Evolutionary conservation across 345 rosid genomes (phyloP).

Genomic region (Excoecaria agallocha): DNA sequence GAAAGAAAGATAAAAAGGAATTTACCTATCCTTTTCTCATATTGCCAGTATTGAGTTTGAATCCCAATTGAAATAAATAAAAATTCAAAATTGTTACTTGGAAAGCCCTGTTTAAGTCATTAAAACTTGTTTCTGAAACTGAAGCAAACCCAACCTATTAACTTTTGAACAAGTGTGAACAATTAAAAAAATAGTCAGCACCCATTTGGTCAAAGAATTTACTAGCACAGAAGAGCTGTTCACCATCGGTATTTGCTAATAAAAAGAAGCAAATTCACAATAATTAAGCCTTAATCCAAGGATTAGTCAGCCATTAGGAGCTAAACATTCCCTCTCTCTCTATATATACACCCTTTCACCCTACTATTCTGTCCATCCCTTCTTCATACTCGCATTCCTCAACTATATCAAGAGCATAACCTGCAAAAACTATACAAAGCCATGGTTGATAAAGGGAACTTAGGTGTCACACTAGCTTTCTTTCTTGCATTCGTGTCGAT

Average conservation of each 20-base stretch:
- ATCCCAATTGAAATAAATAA: too few species aligned
- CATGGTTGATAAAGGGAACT: conserved; percentile 23
- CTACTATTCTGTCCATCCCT: background rate
- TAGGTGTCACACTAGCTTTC: conserved; percentile 19
- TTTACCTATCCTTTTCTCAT: background rate
- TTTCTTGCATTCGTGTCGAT: conserved; percentile 20
- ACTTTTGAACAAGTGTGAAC: background rate
- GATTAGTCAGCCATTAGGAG: conserved; percentile 1
- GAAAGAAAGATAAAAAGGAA: too few species aligned
- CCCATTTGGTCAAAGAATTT: conserved; percentile 12
- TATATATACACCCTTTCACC: conserved; percentile 14
- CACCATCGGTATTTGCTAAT: background rate
- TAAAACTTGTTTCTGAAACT: background rate
- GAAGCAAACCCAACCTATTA: background rate
- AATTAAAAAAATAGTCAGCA: background rate
- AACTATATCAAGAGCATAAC: background rate
- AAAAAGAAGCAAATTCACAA: conserved; percentile 20
- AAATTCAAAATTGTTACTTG: background rate
- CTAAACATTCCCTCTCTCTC: background rate
- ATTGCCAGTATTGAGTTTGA: background rate
- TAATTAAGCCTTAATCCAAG: conserved; percentile 38
- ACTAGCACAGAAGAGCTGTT: background rate
- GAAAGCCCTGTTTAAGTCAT: background rate
- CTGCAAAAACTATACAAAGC: background rate
- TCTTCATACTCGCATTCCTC: background rate